Evolutionary conservation across 1,284 basidiomycete species (phyloP), one percentile per base, ranked within the genome.

Genomic region (Pseudozyma pruni): DNA sequence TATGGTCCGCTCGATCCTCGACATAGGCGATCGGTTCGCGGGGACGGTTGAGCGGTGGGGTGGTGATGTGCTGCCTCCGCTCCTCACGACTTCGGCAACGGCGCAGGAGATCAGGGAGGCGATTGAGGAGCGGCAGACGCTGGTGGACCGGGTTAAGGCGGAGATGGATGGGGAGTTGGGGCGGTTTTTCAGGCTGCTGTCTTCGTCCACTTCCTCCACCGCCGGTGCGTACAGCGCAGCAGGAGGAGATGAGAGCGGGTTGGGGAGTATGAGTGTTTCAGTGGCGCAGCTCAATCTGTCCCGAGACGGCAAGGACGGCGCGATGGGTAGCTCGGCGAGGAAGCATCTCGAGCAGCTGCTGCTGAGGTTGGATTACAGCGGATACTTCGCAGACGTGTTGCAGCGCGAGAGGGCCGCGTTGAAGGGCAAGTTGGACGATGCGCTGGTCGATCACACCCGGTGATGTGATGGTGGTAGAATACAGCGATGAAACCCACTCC

Each of bases 21-120:
- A 92, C 67, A 85, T 89, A 3, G 94, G 92, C 80, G 91, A 91
- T 78, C 86, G 88, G 8, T 92, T 95, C 31, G 64, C 57, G 75
- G 90, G 88, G 8, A 87, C 91, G 58, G 87, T 94, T 0, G 92
- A 94, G 82, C 85, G 92, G 43, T 95, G 93, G 93, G 91, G 91
- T n/a, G 93, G 92, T 0, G 92, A 94, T 77, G 88, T 94, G 3
- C 84, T 94, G 1, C 93, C 93, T 10, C 90, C 90, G 0, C 84
- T 94, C 38, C 83, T 94, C 35, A 89, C 50, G 13, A 43, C 46
- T 19, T 29, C 49, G 6, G 90, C 43, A 84, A 86, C 14, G 2
- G n/a, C 19, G 8, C 23, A 14, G 53, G 87, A 91, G 89, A 4
- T 84, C 84, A 35, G 85, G 89, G 86, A 40, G 3, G 35, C 46